Evolutionary conservation across 805 yeast species (phyloP), one percentile per base, ranked within the genome.

Genomic region (Pichia thaimueangensis): DNA sequence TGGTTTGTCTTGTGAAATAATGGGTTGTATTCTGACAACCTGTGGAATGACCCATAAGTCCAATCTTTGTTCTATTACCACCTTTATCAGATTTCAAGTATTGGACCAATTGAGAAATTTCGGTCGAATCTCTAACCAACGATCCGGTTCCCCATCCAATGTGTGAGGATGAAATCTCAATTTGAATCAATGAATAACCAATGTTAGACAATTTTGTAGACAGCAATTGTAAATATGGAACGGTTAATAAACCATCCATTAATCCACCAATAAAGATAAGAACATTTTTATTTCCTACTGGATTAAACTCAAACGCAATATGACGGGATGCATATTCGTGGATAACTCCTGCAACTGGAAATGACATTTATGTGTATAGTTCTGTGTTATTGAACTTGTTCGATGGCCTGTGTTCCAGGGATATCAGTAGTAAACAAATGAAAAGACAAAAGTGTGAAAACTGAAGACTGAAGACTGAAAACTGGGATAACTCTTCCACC

Each of bases 11-110:
- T 31, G 77, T 60, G 17, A 79, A 49, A 51, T 80, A 86, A 45
- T 79, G 76, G 55, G 83, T 68, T 1, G 79, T 72, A 54, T 86
- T 89, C 59, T 86, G 95, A 37, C 86, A 77, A 0, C 95, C 95
- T 0, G 95, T 86, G 2, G 94, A 86, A 55, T 85, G 93, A 13
- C 95, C 95, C 72, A 82, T 69, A 9, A 86, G 55, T 9, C 84
- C 81, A 28, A 86, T 63, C 45, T 67, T 74, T 29, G 63, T 53
- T 37, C 74, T 59, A 11, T 45, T 36, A 3, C 75, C 76, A 12
- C 80, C 79, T 27, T 60, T 45, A 3, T 60, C 56, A 2, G 71
- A 56, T 39, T 71, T 67, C 50, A 86, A 65, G 57, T 77, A 84
- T 27, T 66, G 58, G 6, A 86, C 78, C 45, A 84, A 63, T 40